phyloP scores from a whole-genome alignment of 2,329 filamentous ascomycete genomes.

The Xylaria sp. region DNA sequence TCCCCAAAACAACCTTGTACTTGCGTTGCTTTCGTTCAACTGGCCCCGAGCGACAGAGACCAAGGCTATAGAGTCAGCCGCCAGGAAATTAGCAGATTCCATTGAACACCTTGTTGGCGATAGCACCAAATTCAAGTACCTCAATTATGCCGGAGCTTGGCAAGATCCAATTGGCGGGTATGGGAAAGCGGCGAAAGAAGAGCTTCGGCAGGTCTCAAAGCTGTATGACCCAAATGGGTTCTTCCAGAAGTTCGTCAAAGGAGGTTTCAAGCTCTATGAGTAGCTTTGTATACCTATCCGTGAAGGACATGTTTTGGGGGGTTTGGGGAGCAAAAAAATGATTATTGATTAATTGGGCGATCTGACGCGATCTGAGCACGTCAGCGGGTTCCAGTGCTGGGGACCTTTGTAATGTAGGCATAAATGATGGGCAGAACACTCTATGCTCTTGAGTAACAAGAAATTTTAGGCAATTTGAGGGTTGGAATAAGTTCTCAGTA shows the following conservation, averaged over 20 bases:
- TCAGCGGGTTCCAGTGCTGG: too few species aligned
- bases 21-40: not conserved
- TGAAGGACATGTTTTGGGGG: not conserved
- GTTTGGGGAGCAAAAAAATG: not conserved
- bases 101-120: not conserved
- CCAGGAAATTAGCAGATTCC: not conserved
- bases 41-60: not conserved
- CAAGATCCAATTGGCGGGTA: not conserved
- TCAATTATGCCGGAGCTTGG: conserved; percentile 2
- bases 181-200: not conserved
- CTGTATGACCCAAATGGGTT: not conserved
- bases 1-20: not conserved
- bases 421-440: too few species aligned
- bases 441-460: too few species aligned
- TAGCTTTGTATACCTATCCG: not conserved
- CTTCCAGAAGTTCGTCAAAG: not conserved
- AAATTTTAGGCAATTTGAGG: too few species aligned
- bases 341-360: not conserved
- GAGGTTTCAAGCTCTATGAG: not conserved
- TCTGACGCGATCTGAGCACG: too few species aligned
- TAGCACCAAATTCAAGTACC: not conserved
- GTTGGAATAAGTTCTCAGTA: too few species aligned
- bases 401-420: too few species aligned
- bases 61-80: not conserved
- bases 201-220: conserved; percentile 1